Evolutionary conservation across 352 stramenopile species (phyloP).

Genomic region (Globisporangium ultimum): DNA sequence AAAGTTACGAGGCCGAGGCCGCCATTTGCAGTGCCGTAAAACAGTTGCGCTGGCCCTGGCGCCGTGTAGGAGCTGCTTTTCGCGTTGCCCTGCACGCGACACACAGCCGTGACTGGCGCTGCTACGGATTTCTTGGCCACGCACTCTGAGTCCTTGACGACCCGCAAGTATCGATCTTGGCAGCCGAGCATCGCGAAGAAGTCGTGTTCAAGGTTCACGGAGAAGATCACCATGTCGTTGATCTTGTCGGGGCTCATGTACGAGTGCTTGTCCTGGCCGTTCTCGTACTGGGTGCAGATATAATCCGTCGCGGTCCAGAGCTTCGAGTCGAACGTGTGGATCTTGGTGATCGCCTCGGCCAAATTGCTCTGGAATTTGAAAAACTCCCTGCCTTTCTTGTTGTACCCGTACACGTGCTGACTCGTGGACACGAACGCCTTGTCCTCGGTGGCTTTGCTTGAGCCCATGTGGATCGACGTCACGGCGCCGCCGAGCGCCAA

Average conservation of each 20-base stretch:
- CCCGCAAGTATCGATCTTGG: constrained; percentile 65
- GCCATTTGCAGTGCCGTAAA: constrained; percentile 68
- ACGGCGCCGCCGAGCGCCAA: constrained; percentile 48
- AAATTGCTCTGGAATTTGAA: constrained; percentile 88
- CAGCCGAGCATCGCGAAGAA: constrained; percentile 66
- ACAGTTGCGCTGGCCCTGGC: constrained; percentile 31
- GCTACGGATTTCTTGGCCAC: constrained; percentile 61
- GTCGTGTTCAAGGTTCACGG: constrained; percentile 54
- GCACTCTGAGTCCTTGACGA: constrained; percentile 56
- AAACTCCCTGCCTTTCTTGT: constrained; percentile 85
- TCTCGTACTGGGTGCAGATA: constrained; percentile 83
- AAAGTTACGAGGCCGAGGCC: constrained; percentile 59
- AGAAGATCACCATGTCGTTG: constrained; percentile 68
- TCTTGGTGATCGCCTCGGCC: constrained; percentile 71
- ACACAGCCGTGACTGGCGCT: constrained; percentile 49
- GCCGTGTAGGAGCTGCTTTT: constrained; percentile 11
- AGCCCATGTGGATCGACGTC: constrained; percentile 67
- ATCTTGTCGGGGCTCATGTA: constrained; percentile 80
- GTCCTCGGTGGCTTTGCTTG: constrained; percentile 69
- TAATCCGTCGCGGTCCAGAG: constrained; percentile 77
- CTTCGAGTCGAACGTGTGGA: constrained; percentile 61
- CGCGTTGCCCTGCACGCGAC: constrained; percentile 23
- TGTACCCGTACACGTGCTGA: constrained; percentile 71
- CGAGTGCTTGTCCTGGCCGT: constrained; percentile 70
- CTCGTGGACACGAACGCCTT: constrained; percentile 68